These are phyloP conservation scores for Ilyonectria destructans DNA, from an alignment of 2,329 filamentous ascomycete genomes.

Conservation along the genomic window DNA sequence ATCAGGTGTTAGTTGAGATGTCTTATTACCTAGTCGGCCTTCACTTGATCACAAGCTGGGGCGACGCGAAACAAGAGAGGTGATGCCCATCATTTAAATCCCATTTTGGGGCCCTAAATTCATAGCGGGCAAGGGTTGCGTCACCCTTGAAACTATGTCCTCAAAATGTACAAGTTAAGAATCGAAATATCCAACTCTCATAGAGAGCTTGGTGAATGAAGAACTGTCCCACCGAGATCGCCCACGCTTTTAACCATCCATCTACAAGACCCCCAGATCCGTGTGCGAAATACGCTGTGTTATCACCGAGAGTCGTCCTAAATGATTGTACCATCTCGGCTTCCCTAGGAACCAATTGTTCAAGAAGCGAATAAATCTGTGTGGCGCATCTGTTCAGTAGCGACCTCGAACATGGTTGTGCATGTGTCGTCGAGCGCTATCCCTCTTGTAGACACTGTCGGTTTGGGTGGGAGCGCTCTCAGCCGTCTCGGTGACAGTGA, in stretches of 20 bases:
- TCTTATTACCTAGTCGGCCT: too few species aligned
- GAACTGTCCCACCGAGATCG: conserved; percentile 12
- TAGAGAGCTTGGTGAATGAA: conserved; percentile 3
- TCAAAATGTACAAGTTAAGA: conserved; percentile 50
- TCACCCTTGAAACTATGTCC: conserved; percentile 49
- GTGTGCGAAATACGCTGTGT: conserved; percentile 13
- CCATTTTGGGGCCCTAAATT: conserved; percentile 38
- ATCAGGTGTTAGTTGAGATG: not conserved
- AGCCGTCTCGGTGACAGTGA: conserved; percentile 59
- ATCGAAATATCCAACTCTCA: conserved; percentile 47
- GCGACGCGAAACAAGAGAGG: not conserved
- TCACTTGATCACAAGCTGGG: not conserved
- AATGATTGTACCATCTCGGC: not conserved
- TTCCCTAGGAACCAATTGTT: conserved; percentile 22
- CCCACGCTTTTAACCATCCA: conserved; percentile 16
- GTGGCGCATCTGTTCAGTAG: conserved; percentile 39
- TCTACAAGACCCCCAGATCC: conserved; percentile 25
- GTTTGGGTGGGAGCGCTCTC: conserved; percentile 39
- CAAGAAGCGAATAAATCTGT: conserved; percentile 33
- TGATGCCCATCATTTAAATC: conserved; percentile 24
- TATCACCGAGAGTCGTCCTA: conserved; percentile 1
- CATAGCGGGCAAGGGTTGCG: conserved; percentile 35
- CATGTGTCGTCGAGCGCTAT: conserved; percentile 53
- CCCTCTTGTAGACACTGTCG: conserved; percentile 44
- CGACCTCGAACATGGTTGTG: conserved; percentile 56